Evolutionary conservation across 305 asterid genomes (phyloP).

Genomic region (Solanum chacoense): DNA sequence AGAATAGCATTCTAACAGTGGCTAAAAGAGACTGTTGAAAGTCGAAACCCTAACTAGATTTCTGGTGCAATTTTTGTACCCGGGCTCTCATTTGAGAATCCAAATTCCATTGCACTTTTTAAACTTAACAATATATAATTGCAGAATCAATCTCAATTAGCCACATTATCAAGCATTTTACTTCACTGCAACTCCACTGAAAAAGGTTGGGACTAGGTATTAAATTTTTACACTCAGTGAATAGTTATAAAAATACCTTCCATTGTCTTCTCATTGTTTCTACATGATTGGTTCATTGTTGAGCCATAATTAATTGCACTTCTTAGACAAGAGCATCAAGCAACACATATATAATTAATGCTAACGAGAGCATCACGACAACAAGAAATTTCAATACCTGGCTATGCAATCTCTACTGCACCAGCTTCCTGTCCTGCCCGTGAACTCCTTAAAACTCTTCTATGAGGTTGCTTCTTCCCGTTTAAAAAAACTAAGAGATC

Average conservation of each 20-base stretch:
- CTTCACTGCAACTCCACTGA: not conserved
- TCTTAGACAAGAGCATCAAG: not conserved
- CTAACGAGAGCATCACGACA: not conserved
- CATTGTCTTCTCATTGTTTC: not conserved
- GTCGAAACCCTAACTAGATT: not conserved
- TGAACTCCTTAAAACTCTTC: not conserved
- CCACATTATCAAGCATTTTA: not conserved
- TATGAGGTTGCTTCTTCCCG: not conserved
- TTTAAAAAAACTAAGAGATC: not conserved
- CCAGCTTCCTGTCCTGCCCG: not conserved
- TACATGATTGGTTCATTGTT: not conserved
- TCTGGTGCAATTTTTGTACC: not conserved
- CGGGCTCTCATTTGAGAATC: not conserved
- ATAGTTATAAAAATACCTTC: not conserved
- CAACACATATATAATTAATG: not conserved
- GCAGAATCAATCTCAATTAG: not conserved
- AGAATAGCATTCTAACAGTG: not conserved
- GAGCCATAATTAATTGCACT: not conserved
- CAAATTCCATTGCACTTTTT: not conserved
- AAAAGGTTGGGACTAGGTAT: not conserved
- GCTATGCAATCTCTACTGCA: not conserved
- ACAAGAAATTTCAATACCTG: not conserved
- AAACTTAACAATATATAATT: not conserved
- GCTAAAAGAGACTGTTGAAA: not conserved
- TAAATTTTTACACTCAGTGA: not conserved